Conservation (phyloP, 129 eudicot genomes). For the Tanacetum coccineum region DNA sequence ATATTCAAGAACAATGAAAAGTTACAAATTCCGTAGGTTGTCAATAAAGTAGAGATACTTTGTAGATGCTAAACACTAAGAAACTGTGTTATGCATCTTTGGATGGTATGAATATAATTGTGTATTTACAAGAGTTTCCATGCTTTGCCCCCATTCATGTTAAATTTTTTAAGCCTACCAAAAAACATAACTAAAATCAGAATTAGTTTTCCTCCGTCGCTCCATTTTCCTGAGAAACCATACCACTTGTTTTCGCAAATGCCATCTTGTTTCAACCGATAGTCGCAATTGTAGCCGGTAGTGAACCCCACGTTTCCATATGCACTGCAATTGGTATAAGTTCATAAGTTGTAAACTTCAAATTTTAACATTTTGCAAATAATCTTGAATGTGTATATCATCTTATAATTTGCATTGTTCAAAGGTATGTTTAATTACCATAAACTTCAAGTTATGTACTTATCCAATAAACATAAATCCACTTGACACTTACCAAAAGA, state of each 20-base stretch:
- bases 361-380: not conserved
- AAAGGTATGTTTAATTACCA: too few relatives aligned
- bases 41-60: not conserved
- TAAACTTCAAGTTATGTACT: too few relatives aligned
- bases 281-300: constrained; percentile 72
- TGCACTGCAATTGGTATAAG: constrained; percentile 44
- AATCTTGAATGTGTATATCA: not conserved
- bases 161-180: constrained; percentile 85
- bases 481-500: not conserved
- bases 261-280: constrained; percentile 35
- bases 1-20: too few relatives aligned
- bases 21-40: too few relatives aligned
- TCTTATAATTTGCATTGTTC: too few relatives aligned
- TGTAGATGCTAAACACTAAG: constrained; percentile 11
- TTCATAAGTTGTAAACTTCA: not conserved
- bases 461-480: not conserved
- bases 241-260: constrained; percentile 58
- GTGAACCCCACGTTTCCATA: constrained; percentile 91
- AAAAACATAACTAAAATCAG: constrained; percentile 72
- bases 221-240: constrained; percentile 82
- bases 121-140: constrained; percentile 63
- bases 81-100: constrained; percentile 1
- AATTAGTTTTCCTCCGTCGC: constrained; percentile 59
- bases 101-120: constrained; percentile 6
- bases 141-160: constrained; percentile 73